phyloP scores from a whole-genome alignment of 345 rosid species.

The Salix exigua region DNA sequence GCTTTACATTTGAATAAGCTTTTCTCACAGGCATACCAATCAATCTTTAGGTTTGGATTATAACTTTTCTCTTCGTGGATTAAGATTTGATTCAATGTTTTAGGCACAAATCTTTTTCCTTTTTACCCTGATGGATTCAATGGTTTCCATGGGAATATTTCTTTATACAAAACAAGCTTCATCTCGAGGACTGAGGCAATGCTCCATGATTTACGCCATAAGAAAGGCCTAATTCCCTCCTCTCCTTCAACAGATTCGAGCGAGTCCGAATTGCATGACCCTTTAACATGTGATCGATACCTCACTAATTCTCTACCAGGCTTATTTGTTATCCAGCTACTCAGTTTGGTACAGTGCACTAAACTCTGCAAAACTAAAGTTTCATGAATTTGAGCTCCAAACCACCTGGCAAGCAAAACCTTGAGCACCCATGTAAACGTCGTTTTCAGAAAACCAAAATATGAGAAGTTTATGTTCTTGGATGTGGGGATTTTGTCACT shows the following conservation, averaged over 20 bases:
- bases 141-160: not conserved
- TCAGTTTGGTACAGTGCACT: conserved; percentile 15
- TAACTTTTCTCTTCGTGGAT: not conserved
- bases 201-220: conserved; percentile 25
- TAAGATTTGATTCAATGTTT: not conserved
- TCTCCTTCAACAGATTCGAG: conserved; percentile 14
- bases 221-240: conserved; percentile 20
- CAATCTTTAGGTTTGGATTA: not conserved
- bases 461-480: not conserved
- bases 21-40: not conserved
- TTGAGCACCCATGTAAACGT: not conserved
- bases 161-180: conserved; percentile 11
- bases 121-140: not conserved
- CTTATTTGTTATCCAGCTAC: conserved; percentile 5
- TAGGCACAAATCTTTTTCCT: not conserved
- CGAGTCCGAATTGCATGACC: conserved; percentile 31
- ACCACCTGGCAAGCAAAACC: conserved; percentile 8
- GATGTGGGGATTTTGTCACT: not conserved
- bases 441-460: conserved; percentile 1
- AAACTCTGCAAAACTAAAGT: conserved; percentile 10
- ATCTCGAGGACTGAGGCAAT: not conserved
- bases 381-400: not conserved
- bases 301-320: conserved; percentile 10
- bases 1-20: not conserved
- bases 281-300: conserved; percentile 27